A percentile compares a stretch with the other conserved stretches of the same genome.
Evolutionary conservation across 164 flowering plant genomes (phyloP).

Genomic region (Vitis rupestris): DNA sequence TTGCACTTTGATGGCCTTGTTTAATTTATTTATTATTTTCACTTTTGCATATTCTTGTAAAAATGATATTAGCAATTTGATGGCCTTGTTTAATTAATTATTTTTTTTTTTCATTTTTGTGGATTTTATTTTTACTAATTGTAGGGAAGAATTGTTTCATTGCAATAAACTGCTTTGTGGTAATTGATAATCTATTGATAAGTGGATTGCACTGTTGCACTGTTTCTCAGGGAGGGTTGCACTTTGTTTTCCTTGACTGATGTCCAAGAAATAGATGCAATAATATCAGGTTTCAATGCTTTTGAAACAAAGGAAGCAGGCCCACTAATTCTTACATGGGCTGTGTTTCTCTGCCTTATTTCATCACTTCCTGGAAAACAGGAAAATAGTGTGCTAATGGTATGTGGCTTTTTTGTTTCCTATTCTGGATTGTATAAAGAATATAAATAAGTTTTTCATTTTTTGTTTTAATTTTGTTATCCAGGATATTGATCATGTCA

Average conservation of each 20-base stretch:
- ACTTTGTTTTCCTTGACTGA: constrained; percentile 51
- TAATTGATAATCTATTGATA: too few relatives aligned
- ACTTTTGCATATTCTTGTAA: neutral
- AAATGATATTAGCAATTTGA: neutral
- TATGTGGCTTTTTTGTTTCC: constrained; percentile 22
- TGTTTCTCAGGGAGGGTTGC: constrained; percentile 56
- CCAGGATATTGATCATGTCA: constrained; percentile 88
- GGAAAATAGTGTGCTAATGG: constrained; percentile 51
- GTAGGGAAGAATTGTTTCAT: too few relatives aligned
- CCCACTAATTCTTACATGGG: constrained; percentile 85
- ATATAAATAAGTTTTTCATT: neutral
- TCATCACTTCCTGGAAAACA: constrained; percentile 75
- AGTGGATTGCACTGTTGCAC: neutral
- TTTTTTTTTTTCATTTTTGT: too few relatives aligned
- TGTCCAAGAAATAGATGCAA: constrained; percentile 78
- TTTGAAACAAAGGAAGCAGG: constrained; percentile 71
- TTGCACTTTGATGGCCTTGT: neutral
- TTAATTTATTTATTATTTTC: neutral
- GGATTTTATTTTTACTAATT: too few relatives aligned
- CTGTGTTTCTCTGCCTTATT: constrained; percentile 74
- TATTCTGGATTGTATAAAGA: neutral
- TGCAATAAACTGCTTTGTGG: too few relatives aligned
- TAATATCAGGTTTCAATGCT: constrained; percentile 54
- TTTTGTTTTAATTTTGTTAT: constrained; percentile 4
- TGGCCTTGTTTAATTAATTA: too few relatives aligned